Conservation (phyloP, 495 filamentous ascomycete species). For the Penicillium tannophilum region DNA sequence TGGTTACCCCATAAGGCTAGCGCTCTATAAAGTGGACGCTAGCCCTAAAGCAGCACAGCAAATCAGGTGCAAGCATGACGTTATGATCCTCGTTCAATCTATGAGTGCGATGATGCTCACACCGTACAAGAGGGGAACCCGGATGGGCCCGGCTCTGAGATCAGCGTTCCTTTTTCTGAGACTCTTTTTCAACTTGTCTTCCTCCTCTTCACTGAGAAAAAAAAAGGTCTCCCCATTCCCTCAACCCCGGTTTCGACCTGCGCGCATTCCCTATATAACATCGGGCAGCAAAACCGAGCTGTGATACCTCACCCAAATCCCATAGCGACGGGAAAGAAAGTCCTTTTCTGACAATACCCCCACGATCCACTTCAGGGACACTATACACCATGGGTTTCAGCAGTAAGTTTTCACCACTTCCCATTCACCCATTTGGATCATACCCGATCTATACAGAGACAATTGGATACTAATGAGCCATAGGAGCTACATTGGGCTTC, state of each 20-base stretch:
- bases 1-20: neutral
- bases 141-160: slow-evolving; percentile 11
- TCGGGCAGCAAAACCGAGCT: slow-evolving; percentile 7
- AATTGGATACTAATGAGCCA: slow-evolving; percentile 14
- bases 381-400: slow-evolving; percentile 34
- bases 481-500: slow-evolving; percentile 55
- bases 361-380: slow-evolving; percentile 1
- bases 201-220: neutral
- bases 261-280: neutral
- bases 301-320: neutral
- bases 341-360: neutral
- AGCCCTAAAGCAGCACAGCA: slow-evolving; percentile 6
- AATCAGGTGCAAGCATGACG: slow-evolving; percentile 12
- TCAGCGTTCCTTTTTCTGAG: neutral
- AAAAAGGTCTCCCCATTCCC: neutral
- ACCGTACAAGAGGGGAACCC: slow-evolving; percentile 2
- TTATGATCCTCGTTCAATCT: slow-evolving; percentile 12
- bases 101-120: slow-evolving; percentile 14
- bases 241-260: neutral
- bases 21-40: neutral
- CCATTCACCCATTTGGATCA: neutral
- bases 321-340: slow-evolving; percentile 1
- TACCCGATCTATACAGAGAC: neutral
- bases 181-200: slow-evolving; percentile 3
- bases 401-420: slow-evolving; percentile 28